These are phyloP conservation scores for Ophidiomyces ophidiicola DNA, from an alignment of 2,329 filamentous ascomycete genomes.

Conservation along the genomic window DNA sequence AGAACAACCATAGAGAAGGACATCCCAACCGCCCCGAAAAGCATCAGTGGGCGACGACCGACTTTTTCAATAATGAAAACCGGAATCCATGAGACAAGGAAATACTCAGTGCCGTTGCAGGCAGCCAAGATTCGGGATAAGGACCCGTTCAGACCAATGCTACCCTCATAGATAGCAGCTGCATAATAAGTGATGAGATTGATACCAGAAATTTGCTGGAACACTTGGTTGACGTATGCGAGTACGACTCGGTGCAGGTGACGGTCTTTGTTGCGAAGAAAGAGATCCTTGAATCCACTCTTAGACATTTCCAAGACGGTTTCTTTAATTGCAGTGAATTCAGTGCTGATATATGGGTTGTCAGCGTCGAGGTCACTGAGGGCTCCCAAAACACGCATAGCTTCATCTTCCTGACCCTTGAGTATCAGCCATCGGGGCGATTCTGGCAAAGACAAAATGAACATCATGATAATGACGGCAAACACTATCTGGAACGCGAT, in stretches of 20 bases:
- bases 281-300: slow-evolving; percentile 45
- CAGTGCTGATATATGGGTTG: slow-evolving; percentile 34
- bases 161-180: slow-evolving; percentile 32
- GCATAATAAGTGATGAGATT: slow-evolving; percentile 38
- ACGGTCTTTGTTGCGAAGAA: slow-evolving; percentile 46
- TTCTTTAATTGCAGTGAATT: slow-evolving; percentile 43
- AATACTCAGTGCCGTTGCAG: slow-evolving; percentile 44
- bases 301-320: slow-evolving; percentile 42
- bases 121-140: slow-evolving; percentile 42
- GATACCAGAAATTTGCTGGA: slow-evolving; percentile 39
- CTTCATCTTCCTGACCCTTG: slow-evolving; percentile 44
- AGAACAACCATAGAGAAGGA: slow-evolving; percentile 54
- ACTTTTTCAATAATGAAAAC: slow-evolving; percentile 41
- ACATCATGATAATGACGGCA: slow-evolving; percentile 39
- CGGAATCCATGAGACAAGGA: slow-evolving; percentile 39
- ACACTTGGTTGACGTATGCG: slow-evolving; percentile 47
- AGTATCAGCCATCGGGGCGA: slow-evolving; percentile 48
- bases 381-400: slow-evolving; percentile 36
- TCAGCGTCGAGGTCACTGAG: slow-evolving; percentile 38
- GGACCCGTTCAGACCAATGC: slow-evolving; percentile 30
- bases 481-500: slow-evolving; percentile 48
- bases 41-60: slow-evolving; percentile 55
- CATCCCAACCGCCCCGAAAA: slow-evolving; percentile 55
- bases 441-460: slow-evolving; percentile 43
- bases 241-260: slow-evolving; percentile 45